Evolutionary conservation across 257 asterid genomes (phyloP), one percentile per base, ranked within the genome.

Genomic region (Nicotiana noctiflora): DNA sequence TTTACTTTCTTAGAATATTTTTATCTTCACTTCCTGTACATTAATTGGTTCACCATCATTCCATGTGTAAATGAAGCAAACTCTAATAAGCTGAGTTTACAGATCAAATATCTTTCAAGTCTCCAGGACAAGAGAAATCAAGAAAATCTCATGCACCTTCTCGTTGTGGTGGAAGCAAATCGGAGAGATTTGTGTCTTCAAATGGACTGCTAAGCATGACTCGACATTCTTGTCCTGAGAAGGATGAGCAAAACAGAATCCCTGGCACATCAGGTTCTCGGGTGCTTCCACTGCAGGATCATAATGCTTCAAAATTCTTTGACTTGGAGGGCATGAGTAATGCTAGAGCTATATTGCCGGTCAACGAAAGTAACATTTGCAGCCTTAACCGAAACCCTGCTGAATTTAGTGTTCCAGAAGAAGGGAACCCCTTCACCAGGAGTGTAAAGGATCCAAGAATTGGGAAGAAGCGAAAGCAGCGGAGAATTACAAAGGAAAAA

Each of bases 331-430:
- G 80, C 7, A 19, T 3, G 11, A 64, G 25, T 25, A 6, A 65
- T n/a, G 23, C 49, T 11, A 82, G 52, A 63, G 25, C 63, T 75
- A 62, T 53, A 60, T 52, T 60, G 78, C 76, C 84, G 3, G 29
- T 46, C 37, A 86, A 76, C 6, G 75, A 55, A 6, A 83, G 79
- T 15, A 82, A 56, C 46, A 14, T 55, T 5, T 67, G 90, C 72
- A 53, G 62, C 15, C 85, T 91, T 23, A 93, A 95, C 83, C 82
- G 81, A 51, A 95, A 93, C 85, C 99, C 99, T 11, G 97, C 97
- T 51, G 98, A 96, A 46, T 90, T 94, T 80, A 90, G 91, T 85
- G 5, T 82, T 40, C 93, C 92, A 8, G 90, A 84, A 21, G 89
- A 90, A 46, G 84, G 88, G 75, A 90, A 91, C 59, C 79, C 76